Evolutionary conservation across 805 yeast genomes (phyloP).

Genomic region (Kluyveromyces wickerhamii): DNA sequence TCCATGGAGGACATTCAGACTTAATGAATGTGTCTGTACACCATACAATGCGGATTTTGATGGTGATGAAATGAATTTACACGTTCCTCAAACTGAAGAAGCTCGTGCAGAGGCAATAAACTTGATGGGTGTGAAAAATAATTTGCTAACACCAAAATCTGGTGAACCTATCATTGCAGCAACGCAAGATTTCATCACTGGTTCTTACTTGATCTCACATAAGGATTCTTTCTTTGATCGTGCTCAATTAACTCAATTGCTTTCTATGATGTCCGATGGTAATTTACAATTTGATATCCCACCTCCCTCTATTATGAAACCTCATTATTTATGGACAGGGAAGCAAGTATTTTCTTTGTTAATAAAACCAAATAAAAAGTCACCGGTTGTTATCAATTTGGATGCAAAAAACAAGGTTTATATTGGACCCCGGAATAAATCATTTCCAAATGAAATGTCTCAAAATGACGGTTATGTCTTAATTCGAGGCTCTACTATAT

Average conservation of each 20-base stretch:
- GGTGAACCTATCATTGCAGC: slow-evolving; percentile 99
- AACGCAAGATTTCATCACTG: slow-evolving; percentile 98
- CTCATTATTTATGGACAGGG: slow-evolving; percentile 91
- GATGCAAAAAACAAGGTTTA: slow-evolving; percentile 94
- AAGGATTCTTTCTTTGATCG: slow-evolving; percentile 92
- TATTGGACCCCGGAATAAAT: slow-evolving; percentile 57
- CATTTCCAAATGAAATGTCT: slow-evolving; percentile 86
- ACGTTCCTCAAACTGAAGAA: slow-evolving; percentile 98
- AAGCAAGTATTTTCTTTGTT: slow-evolving; percentile 87
- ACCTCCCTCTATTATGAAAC: slow-evolving; percentile 90
- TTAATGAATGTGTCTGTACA: slow-evolving; percentile 98
- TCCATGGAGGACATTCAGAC: slow-evolving; percentile 96
- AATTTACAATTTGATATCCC: slow-evolving; percentile 83
- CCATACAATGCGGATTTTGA: slow-evolving; percentile 99
- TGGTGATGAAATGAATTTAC: slow-evolving; percentile 98
- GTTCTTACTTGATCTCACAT: slow-evolving; percentile 84
- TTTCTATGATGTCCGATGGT: slow-evolving; percentile 96
- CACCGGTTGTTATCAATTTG: slow-evolving; percentile 79
- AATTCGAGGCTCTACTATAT: slow-evolving; percentile 79
- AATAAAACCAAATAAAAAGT: slow-evolving; percentile 68
- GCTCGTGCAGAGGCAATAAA: slow-evolving; percentile 98
- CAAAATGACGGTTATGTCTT: slow-evolving; percentile 94
- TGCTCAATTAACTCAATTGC: slow-evolving; percentile 70
- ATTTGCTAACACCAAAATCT: slow-evolving; percentile 88
- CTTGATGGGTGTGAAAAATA: slow-evolving; percentile 95